Evolutionary conservation across 345 rosid genomes (phyloP).

Genomic region (Acer yangbiense): DNA sequence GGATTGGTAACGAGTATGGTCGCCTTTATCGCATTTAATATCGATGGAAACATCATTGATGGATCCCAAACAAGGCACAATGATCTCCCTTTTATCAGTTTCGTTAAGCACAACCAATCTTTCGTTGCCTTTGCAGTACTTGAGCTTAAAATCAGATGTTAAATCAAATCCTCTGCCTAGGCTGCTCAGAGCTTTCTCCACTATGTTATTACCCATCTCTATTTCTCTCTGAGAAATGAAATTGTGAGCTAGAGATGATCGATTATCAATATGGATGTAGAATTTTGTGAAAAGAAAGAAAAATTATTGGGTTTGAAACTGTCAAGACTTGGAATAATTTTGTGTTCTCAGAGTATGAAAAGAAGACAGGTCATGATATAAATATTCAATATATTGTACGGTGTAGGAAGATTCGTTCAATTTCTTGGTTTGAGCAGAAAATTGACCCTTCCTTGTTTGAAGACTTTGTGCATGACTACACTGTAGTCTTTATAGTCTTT

Average conservation of each 20-base stretch:
- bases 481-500: not conserved
- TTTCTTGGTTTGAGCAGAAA: not conserved
- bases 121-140: slow-evolving; percentile 71
- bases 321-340: not conserved
- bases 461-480: not conserved
- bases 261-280: not conserved
- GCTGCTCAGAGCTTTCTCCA: slow-evolving; percentile 62
- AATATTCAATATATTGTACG: too few species aligned
- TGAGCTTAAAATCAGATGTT: slow-evolving; percentile 75
- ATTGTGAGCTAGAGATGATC: not conserved
- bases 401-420: not conserved
- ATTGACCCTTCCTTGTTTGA: not conserved
- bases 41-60: slow-evolving; percentile 59
- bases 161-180: slow-evolving; percentile 90
- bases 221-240: not conserved
- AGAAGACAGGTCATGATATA: not conserved
- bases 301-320: not conserved
- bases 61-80: slow-evolving; percentile 66
- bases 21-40: slow-evolving; percentile 91
- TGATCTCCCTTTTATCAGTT: slow-evolving; percentile 45
- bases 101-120: slow-evolving; percentile 66
- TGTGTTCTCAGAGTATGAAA: slow-evolving; percentile 3
- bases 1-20: slow-evolving; percentile 68
- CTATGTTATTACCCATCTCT: slow-evolving; percentile 36
- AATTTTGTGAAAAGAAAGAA: not conserved